Base-by-base conservation (phyloP, 129 eudicot genomes). In the Sambucus nigra region DNA sequence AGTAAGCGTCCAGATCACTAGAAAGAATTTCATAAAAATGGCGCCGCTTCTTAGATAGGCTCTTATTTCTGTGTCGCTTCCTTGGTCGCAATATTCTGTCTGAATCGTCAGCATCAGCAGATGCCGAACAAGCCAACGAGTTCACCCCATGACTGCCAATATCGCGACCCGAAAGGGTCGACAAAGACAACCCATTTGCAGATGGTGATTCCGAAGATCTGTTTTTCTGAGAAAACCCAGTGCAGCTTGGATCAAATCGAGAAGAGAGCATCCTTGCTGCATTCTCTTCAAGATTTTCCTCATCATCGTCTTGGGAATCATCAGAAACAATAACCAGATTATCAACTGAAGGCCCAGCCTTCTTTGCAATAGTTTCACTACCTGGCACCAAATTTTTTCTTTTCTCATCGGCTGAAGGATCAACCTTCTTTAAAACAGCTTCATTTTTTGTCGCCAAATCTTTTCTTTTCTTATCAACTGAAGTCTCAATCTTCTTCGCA, bases 261-360 rank as follows among this genome's bases (percentile, higher is more conserved):
- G 96, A 92, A 6, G 96, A 92, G 20, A 92, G 96, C 99, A 92
- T 92, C 69, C 82, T 75, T 0, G 96, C 94, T 6, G 99, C 99
- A 77, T 92, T 92, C 60, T 70, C 82, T 64, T 92, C 99, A 41
- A 92, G 96, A 24, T 82, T 82, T 65, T 77, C 86, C 66, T 80
- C 88, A 69, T 88, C 94, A 50, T 80, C 94, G 42, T 80, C 94
- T 20, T 54, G 80, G 42, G 65, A 69, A 53, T 65, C 70, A 29
- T 60, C 66, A 58, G 20, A 32, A 35, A 52, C 41, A 51, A 66
- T 62, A 22, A 25, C 47, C 2, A 69, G 58, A 45, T 72, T 63
- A 53, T 68, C 69, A 25, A 62, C 56, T n/a, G 78, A 61, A 28
- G 74, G 76, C 69, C 61, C 80, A 23, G 49, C 59, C 54, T 71